Conservation (phyloP, 805 yeast species). For the Blastobotrys chiropterorum region DNA sequence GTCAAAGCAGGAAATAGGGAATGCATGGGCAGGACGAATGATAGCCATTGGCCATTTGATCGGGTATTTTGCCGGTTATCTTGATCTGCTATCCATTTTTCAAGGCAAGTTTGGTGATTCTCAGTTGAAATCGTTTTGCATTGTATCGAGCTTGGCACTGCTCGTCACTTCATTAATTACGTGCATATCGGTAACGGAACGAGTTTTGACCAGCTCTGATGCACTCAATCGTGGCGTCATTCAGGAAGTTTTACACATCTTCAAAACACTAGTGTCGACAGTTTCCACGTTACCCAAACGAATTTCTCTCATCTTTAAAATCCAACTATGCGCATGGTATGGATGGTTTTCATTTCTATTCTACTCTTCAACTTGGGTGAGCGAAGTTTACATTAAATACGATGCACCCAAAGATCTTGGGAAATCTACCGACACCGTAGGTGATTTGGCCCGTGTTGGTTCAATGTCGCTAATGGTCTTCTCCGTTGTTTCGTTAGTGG, state of each 20-base stretch:
- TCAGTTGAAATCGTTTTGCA: conserved; percentile 48
- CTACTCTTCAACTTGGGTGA: conserved; percentile 61
- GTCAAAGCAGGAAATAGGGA: conserved; percentile 50
- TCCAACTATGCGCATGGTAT: conserved; percentile 63
- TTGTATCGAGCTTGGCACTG: conserved; percentile 39
- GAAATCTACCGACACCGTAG: conserved; percentile 17
- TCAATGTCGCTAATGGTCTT: conserved; percentile 33
- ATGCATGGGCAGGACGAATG: conserved; percentile 66
- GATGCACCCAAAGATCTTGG: conserved; percentile 4
- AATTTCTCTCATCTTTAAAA: conserved; percentile 44
- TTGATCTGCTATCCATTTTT: conserved; percentile 36
- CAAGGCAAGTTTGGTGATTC: conserved; percentile 39
- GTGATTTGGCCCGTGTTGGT: conserved; percentile 30
- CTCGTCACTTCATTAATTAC: conserved; percentile 36
- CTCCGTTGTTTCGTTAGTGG: conserved; percentile 42
- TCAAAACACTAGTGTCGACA: conserved; percentile 10
- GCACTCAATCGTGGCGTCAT: not conserved
- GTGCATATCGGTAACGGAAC: conserved; percentile 41
- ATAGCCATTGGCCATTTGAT: conserved; percentile 53
- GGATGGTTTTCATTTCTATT: conserved; percentile 64
- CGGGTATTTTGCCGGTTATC: conserved; percentile 50
- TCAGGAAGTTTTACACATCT: conserved; percentile 5
- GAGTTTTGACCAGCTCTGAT: conserved; percentile 35
- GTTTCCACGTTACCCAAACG: conserved; percentile 39
- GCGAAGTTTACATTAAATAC: conserved; percentile 46